Evolutionary conservation across 2,329 filamentous ascomycete species (phyloP).

Genomic region (Xylaria sp.): DNA sequence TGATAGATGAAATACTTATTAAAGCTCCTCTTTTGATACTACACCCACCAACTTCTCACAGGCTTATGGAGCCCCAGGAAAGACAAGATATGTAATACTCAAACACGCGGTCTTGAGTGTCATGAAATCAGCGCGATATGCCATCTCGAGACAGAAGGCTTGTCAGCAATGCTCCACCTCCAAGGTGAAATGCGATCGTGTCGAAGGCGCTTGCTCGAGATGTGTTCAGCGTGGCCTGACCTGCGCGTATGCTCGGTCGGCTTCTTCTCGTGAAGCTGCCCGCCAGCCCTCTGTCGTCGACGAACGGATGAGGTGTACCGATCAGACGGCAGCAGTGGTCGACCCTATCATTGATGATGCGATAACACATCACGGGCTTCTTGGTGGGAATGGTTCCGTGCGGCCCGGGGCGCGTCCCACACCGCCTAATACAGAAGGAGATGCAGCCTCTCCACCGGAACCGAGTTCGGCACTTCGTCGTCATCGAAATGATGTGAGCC

Average conservation of each 20-base stretch:
- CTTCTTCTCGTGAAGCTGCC: conserved; percentile 16
- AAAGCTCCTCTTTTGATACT: background rate
- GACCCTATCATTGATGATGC: background rate
- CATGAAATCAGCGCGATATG: conserved; percentile 47
- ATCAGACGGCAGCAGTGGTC: background rate
- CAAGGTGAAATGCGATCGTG: conserved; percentile 56
- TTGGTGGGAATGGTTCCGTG: background rate
- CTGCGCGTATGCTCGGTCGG: conserved; percentile 48
- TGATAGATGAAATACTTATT: background rate
- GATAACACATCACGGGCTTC: background rate
- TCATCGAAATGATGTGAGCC: conserved; percentile 7
- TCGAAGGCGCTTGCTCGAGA: conserved; percentile 48
- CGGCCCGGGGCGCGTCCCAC: background rate
- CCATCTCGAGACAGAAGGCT: conserved; percentile 54
- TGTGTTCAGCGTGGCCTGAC: conserved; percentile 48
- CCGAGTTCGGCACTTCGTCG: conserved; percentile 3
- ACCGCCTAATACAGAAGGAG: conserved; percentile 9
- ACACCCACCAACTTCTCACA: background rate
- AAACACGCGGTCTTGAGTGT: background rate
- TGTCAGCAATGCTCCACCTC: conserved; percentile 53
- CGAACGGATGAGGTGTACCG: background rate
- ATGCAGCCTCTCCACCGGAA: conserved; percentile 11
- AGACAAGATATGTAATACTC: conserved; percentile 7
- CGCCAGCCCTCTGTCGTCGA: conserved; percentile 4
- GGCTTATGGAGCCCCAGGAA: background rate